phyloP scores from a whole-genome alignment of 2,329 filamentous ascomycete species.

The Aspergillus alliaceus region DNA sequence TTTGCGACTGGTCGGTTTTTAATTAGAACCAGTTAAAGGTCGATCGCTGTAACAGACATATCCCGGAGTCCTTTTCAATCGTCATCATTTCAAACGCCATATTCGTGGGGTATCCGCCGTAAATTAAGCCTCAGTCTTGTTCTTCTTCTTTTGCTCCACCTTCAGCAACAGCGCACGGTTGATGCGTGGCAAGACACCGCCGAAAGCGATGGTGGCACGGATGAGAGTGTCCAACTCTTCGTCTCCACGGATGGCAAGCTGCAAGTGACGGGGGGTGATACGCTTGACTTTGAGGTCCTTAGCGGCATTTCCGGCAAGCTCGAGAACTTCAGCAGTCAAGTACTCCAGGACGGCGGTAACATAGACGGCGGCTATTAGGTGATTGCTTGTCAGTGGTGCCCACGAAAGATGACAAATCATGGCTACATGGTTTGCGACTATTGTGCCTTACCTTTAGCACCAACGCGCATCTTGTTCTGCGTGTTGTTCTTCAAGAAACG shows the following conservation, averaged over 20 bases:
- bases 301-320: conserved; percentile 95
- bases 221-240: conserved; percentile 98
- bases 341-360: conserved; percentile 98
- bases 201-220: conserved; percentile 95
- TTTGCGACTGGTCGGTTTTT: conserved; percentile 2
- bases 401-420: not conserved
- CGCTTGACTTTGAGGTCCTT: conserved; percentile 99
- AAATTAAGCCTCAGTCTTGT: conserved; percentile 49
- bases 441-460: conserved; percentile 68
- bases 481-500: conserved; percentile 99
- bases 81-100: conserved; percentile 27
- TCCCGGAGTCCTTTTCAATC: conserved; percentile 19
- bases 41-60: conserved; percentile 15
- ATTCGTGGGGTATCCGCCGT: conserved; percentile 23
- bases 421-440: not conserved
- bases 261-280: conserved; percentile 95
- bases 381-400: conserved; percentile 14
- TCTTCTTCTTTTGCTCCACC: conserved; percentile 97
- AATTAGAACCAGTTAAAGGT: conserved; percentile 2
- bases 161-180: conserved; percentile 94
- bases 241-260: conserved; percentile 96
- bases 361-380: conserved; percentile 76
- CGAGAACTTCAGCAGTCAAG: conserved; percentile 95
- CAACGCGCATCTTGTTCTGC: conserved; percentile 99
- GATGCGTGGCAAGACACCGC: conserved; percentile 98